Percentiles rank a stretch among this genome's conserved stretches.
Evolutionary conservation across 768 basidiomycete genomes (phyloP).

Genomic region (Dacryopinax primogenitus): DNA sequence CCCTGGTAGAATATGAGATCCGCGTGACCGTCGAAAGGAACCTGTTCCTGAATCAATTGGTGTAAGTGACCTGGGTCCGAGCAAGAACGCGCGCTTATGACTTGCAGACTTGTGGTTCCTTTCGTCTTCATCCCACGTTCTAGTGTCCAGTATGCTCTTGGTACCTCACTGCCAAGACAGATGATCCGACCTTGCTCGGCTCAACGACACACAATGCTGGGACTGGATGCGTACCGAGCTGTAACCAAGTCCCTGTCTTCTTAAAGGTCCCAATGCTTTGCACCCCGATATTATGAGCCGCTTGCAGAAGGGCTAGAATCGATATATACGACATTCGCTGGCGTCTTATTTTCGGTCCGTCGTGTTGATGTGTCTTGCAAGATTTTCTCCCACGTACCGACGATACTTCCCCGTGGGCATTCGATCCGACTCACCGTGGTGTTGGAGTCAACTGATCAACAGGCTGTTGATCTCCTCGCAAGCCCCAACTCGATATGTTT

Average conservation of each 20-base stretch:
- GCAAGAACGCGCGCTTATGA: not conserved
- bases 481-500: not conserved
- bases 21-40: not conserved
- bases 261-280: too few relatives aligned
- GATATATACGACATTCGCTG: not conserved
- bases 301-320: too few relatives aligned
- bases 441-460: not conserved
- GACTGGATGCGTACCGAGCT: too few relatives aligned
- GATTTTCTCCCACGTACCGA: not conserved
- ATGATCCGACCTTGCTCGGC: too few relatives aligned
- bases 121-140: not conserved
- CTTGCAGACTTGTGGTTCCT: not conserved
- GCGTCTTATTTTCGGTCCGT: not conserved
- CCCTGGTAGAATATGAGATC: not conserved
- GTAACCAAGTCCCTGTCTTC: too few relatives aligned
- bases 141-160: not conserved
- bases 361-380: not conserved
- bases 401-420: not conserved
- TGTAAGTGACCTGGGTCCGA: not conserved
- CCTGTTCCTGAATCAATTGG: not conserved
- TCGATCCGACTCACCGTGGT: not conserved
- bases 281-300: too few relatives aligned
- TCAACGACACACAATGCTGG: too few relatives aligned
- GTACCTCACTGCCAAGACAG: not conserved
- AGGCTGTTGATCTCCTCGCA: not conserved